Evolutionary conservation across 805 yeast species (phyloP), one percentile per base, ranked within the genome.

Genomic region (Schwanniomyces sp.): DNA sequence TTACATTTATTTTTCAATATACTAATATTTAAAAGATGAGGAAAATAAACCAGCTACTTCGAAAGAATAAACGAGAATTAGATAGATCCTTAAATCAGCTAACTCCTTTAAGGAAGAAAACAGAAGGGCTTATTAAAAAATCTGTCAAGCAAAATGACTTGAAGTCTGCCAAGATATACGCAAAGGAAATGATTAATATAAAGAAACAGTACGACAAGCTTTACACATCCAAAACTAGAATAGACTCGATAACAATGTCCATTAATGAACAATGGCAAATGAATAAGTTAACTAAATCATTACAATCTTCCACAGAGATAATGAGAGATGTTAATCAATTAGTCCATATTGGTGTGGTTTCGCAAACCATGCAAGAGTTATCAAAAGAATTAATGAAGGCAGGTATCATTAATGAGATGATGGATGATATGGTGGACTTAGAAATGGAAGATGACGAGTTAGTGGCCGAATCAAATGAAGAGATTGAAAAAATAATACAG

Each of bases 391-490:
- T 92, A 57, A 84, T 88, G 81, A 87, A 85, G 65, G 81, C 88
- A 10, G 94, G 94, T 0, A 80, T 94, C 40, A 90, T 94, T 45
- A 89, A 88, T 55, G 99, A 94, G 62, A 94, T 94, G 98, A 85
- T 91, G 62, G 90, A 88, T 48, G 99, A 94, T 61, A 83, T 88
- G 52, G 74, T 92, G 50, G 98, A 91, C 50, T 67, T 75, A 43
- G 68, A 81, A 48, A 84, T 79, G 17, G 89, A 84, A 27, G 85
- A 79, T 41, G 86, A 81, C 45, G 88, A 82, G 49, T 76, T 80
- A 37, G 85, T 79, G 46, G 75, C 75, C 37, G 92, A 87, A 46
- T 85, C 84, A 16, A 87, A 82, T 52, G 82, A 81, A 27, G 78
- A 78, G 57, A 84, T 89, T 17, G 81, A 86, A 50, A 80, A 81